Percentiles rank a stretch among this genome's conserved stretches.
Conservation (phyloP, 148 eudicot genomes). For the Vaccinium darrowii region DNA sequence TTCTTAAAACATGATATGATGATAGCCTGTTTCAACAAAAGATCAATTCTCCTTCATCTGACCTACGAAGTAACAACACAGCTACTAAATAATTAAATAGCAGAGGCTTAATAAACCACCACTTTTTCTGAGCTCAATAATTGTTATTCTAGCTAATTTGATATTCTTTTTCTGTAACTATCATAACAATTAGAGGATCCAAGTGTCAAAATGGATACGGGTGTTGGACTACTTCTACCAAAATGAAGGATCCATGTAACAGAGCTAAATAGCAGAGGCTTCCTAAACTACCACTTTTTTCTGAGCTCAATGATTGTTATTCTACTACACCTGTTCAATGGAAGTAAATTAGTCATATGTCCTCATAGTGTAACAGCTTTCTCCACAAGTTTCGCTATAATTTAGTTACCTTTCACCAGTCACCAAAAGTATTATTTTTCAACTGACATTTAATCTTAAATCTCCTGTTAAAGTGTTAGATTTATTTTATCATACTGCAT, state of each 20-base stretch:
- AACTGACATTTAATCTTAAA: not conserved
- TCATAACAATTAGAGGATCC: too few species aligned
- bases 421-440: not conserved
- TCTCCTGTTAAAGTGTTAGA: too few species aligned
- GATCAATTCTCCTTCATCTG: not conserved
- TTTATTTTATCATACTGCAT: not conserved
- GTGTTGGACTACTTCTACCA: too few species aligned
- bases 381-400: not conserved
- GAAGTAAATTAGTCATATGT: slow-evolving; percentile 1
- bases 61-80: slow-evolving; percentile 5
- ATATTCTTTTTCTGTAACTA: too few species aligned
- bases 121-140: too few species aligned
- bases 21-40: not conserved
- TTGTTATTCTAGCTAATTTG: too few species aligned
- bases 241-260: too few species aligned
- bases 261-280: not conserved
- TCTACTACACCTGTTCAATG: not conserved
- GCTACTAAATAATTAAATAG: not conserved
- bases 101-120: too few species aligned
- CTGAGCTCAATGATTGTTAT: not conserved
- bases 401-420: not conserved
- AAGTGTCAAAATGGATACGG: too few species aligned
- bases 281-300: not conserved
- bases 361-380: not conserved
- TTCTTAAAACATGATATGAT: not conserved